Percentiles rank a stretch among this genome's conserved stretches.
phyloP scores from a whole-genome alignment of 2,329 filamentous ascomycete species.

The Curvularia spicifera region DNA sequence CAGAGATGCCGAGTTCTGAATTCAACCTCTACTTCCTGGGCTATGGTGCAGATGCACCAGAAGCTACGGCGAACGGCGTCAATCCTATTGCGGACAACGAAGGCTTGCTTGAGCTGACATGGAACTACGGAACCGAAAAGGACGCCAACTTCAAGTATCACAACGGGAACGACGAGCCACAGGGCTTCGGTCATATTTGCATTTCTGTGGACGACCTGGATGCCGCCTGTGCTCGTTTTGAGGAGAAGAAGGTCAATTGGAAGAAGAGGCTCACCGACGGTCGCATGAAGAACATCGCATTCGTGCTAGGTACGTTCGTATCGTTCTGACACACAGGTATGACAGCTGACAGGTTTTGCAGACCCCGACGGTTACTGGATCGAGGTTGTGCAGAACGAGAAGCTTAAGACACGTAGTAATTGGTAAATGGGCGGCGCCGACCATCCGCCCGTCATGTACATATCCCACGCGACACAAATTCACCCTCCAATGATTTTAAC shows the following conservation, averaged over 20 bases:
- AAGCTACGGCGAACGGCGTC: slow-evolving; percentile 61
- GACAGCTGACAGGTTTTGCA: slow-evolving; percentile 27
- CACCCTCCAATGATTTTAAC: slow-evolving; percentile 22
- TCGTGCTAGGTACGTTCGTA: slow-evolving; percentile 68
- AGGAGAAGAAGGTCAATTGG: slow-evolving; percentile 81
- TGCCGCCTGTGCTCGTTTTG: slow-evolving; percentile 84
- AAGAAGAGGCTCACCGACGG: slow-evolving; percentile 96
- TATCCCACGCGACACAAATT: slow-evolving; percentile 20
- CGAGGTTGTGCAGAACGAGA: slow-evolving; percentile 78
- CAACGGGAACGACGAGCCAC: slow-evolving; percentile 87
- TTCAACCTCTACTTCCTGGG: slow-evolving; percentile 96
- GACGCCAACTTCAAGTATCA: slow-evolving; percentile 86
- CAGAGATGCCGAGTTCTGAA: slow-evolving; percentile 70
- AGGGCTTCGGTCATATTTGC: slow-evolving; percentile 94
- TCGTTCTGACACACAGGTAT: not conserved
- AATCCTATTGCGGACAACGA: slow-evolving; percentile 72
- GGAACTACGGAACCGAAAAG: slow-evolving; percentile 83
- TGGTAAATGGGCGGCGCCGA: slow-evolving; percentile 39
- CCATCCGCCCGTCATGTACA: slow-evolving; percentile 17
- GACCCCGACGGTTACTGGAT: slow-evolving; percentile 85
- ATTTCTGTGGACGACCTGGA: slow-evolving; percentile 88
- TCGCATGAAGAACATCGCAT: slow-evolving; percentile 90
- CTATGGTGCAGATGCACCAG: slow-evolving; percentile 63
- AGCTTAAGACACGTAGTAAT: slow-evolving; percentile 56
- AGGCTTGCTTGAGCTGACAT: slow-evolving; percentile 88